These are phyloP conservation scores for Vanrija humicola DNA, from an alignment of 1,284 basidiomycete species.

Conservation along the genomic window DNA sequence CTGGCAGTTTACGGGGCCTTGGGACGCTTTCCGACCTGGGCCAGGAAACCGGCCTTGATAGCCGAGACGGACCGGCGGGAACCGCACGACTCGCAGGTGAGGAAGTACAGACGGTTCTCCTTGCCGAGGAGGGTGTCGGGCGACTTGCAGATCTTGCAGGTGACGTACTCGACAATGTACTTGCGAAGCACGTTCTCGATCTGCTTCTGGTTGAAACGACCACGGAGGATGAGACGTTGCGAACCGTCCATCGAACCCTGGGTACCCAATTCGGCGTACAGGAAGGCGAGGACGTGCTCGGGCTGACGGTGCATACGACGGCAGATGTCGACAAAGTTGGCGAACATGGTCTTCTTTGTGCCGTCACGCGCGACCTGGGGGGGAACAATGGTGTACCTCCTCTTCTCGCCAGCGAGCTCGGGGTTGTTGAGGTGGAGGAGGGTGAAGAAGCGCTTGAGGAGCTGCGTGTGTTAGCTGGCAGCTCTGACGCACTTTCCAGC, in stretches of 20 bases:
- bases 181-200: constrained; percentile 95
- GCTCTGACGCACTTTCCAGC: background rate
- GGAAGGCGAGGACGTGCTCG: constrained; percentile 97
- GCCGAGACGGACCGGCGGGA: constrained; percentile 87
- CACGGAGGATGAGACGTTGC: constrained; percentile 91
- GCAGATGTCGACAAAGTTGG: constrained; percentile 96
- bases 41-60: constrained; percentile 99
- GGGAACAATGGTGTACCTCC: constrained; percentile 96
- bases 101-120: constrained; percentile 99
- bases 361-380: constrained; percentile 88
- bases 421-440: constrained; percentile 93
- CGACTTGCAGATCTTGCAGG: constrained; percentile 99
- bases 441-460: constrained; percentile 59
- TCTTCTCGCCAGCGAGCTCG: constrained; percentile 79
- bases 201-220: constrained; percentile 97
- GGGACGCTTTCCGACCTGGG: constrained; percentile 61
- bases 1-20: constrained; percentile 12
- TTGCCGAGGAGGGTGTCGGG: constrained; percentile 94
- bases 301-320: constrained; percentile 97
- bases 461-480: background rate
- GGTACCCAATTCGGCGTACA: constrained; percentile 98
- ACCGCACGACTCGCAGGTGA: constrained; percentile 93
- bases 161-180: constrained; percentile 99
- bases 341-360: constrained; percentile 93
- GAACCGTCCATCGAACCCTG: constrained; percentile 92